Base-by-base conservation (phyloP, 768 basidiomycete genomes). In the Trametes punicea region DNA sequence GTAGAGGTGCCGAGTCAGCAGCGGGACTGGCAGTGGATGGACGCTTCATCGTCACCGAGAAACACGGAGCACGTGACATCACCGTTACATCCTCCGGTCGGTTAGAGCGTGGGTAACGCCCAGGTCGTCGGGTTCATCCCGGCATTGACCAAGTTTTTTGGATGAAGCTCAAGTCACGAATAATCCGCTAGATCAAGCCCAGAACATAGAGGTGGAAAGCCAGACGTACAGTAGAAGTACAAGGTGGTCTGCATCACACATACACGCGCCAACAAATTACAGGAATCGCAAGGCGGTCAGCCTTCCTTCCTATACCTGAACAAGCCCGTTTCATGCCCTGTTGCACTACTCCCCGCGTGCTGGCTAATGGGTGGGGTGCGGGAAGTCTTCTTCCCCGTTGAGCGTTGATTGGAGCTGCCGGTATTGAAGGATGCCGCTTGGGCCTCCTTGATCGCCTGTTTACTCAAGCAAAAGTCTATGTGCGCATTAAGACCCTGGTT, bases 391-490 rank as follows among this genome's bases (percentile, higher is more conserved):
- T 31, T 52, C 20, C 8, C 36, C 2, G 18, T 23, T 16, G 47
- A 9, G 11, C n/a, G 9, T 21, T 39, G 21, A 13, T 29, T 18
- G 2, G 33, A 23, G n/a, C 36, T 49, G 0, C 38, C 15, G 0
- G 41, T 39, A 20, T 60, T 51, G 11, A 56, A 15, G 18, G 62
- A 55, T 27, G 52, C 58, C 0, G 62, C 65, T 53, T 88, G 87
- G 0, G 89, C 89, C 64, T 89, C 81, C 56, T 79, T 72, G 58
- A 96, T 93, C 2, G 83, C 88, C 21, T 79, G 81, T 55, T 83
- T 81, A 67, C 90, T 94, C 47, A 97, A 70, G 65, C 94, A 97
- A 64, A 85, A 88, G 69, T 97, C 93, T 40, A 97, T 78, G 64
- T 97, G 93, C n/a, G 81, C 76, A 66, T 97, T 96, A 30, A 97